phyloP scores from a whole-genome alignment of 2,329 filamentous ascomycete species.

The Nectriaceae sp. region DNA sequence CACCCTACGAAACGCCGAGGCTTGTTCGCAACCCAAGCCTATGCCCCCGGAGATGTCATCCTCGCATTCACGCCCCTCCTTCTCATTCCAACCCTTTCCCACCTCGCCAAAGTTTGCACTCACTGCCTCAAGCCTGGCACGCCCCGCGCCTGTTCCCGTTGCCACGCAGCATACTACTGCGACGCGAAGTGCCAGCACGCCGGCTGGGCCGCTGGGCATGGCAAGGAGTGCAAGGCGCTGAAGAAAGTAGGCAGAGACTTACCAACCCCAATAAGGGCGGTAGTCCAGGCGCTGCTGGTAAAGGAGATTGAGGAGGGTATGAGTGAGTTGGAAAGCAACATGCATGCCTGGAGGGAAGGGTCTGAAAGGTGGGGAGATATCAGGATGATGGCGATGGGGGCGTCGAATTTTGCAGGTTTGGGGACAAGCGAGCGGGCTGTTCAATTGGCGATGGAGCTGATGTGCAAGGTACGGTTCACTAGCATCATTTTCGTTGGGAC shows the following conservation, averaged over 20 bases:
- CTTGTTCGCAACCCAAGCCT: slow-evolving; percentile 44
- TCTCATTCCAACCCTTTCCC: slow-evolving; percentile 48
- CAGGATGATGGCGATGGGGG: slow-evolving; percentile 47
- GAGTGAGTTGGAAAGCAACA: slow-evolving; percentile 49
- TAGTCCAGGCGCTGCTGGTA: slow-evolving; percentile 52
- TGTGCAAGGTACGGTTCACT: slow-evolving; percentile 53
- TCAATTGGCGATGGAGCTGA: slow-evolving; percentile 43
- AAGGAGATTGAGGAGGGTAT: slow-evolving; percentile 36
- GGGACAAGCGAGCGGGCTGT: slow-evolving; percentile 38
- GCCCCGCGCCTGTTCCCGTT: slow-evolving; percentile 51
- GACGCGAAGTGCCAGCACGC: slow-evolving; percentile 52
- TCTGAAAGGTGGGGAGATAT: slow-evolving; percentile 48
- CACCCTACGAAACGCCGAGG: slow-evolving; percentile 45
- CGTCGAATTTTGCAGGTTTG: slow-evolving; percentile 44
- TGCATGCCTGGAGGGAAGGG: slow-evolving; percentile 39
- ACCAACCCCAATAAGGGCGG: slow-evolving; percentile 57
- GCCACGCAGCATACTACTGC: slow-evolving; percentile 58
- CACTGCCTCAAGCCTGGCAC: slow-evolving; percentile 44
- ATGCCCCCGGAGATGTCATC: slow-evolving; percentile 48
- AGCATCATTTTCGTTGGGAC: background rate
- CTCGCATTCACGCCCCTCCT: slow-evolving; percentile 46
- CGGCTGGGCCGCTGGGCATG: slow-evolving; percentile 56
- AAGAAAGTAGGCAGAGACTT: slow-evolving; percentile 35
- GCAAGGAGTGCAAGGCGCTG: slow-evolving; percentile 55
- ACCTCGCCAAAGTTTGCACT: slow-evolving; percentile 47